A percentile compares a stretch with the other conserved stretches of the same genome.
Evolutionary conservation across 306 rosid species (phyloP).

Genomic region (Trifolium dubium): DNA sequence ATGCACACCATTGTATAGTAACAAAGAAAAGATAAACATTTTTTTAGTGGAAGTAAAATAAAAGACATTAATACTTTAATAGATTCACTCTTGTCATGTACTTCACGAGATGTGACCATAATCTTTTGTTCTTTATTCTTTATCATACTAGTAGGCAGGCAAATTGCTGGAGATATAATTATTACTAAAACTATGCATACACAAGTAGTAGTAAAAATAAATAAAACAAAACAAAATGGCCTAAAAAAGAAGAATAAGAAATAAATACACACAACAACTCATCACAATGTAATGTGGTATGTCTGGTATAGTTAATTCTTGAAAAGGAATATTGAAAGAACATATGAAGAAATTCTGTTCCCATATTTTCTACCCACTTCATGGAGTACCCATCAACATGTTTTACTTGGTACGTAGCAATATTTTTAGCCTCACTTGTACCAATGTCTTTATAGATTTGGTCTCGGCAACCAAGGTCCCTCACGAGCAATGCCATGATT

Average conservation of each 20-base stretch:
- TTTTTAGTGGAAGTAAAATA: not conserved
- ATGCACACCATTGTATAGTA: constrained; percentile 30
- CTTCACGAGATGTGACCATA: constrained; percentile 22
- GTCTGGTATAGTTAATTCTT: constrained; percentile 39
- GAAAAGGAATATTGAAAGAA: constrained; percentile 35
- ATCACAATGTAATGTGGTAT: constrained; percentile 19
- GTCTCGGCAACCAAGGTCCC: constrained; percentile 47
- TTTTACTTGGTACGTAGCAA: constrained; percentile 45
- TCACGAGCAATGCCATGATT: constrained; percentile 59
- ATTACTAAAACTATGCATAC: not conserved
- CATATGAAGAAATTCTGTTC: constrained; percentile 38
- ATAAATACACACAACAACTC: constrained; percentile 33
- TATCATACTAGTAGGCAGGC: not conserved
- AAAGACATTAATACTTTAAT: constrained; percentile 9
- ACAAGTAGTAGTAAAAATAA: not conserved
- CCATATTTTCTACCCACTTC: constrained; percentile 9
- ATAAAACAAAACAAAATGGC: constrained; percentile 11
- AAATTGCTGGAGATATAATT: constrained; percentile 7
- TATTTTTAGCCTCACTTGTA: constrained; percentile 47
- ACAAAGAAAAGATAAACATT: not conserved
- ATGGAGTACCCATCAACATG: constrained; percentile 27
- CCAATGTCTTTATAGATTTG: constrained; percentile 34
- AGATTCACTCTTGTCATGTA: constrained; percentile 43
- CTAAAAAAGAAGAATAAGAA: not conserved
- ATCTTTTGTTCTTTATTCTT: constrained; percentile 32